Percentiles rank a stretch among this genome's conserved stretches.
Evolutionary conservation across 1,139 yeast genomes (phyloP).

Genomic region (Diutina catenulata): DNA sequence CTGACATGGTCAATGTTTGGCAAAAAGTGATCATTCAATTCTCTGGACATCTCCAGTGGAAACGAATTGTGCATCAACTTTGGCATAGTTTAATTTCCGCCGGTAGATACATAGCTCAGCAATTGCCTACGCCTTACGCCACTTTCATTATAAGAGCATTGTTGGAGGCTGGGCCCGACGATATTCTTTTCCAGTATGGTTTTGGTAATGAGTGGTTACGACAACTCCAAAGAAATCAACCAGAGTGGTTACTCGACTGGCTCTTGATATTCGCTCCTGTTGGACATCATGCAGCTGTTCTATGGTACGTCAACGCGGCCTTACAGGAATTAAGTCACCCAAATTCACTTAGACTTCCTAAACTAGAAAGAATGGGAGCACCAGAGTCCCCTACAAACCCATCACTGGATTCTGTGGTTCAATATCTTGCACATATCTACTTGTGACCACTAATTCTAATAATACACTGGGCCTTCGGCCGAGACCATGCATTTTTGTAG

Average conservation of each 20-base stretch:
- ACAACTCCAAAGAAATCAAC: neutral
- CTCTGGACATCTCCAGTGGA: neutral
- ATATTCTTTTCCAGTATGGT: neutral
- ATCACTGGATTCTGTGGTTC: neutral
- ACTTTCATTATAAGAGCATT: neutral
- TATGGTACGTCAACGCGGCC: constrained; percentile 2
- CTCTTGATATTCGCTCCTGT: neutral
- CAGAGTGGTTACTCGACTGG: neutral
- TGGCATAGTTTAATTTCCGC: neutral
- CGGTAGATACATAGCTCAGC: neutral
- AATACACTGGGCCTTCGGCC: no score
- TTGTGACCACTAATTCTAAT: neutral
- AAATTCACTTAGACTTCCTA: neutral
- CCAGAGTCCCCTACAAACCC: neutral
- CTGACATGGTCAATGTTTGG: neutral
- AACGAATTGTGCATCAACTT: neutral
- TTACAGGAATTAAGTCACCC: neutral
- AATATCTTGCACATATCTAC: neutral
- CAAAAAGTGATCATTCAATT: neutral
- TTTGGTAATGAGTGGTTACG: neutral
- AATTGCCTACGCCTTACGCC: neutral
- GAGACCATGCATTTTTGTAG: no score
- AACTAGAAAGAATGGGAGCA: neutral
- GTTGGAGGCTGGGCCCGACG: no score
- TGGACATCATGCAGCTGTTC: neutral